These are phyloP conservation scores for Lentinus tigrinus DNA, from an alignment of 768 basidiomycete genomes.

Conservation along the genomic window DNA sequence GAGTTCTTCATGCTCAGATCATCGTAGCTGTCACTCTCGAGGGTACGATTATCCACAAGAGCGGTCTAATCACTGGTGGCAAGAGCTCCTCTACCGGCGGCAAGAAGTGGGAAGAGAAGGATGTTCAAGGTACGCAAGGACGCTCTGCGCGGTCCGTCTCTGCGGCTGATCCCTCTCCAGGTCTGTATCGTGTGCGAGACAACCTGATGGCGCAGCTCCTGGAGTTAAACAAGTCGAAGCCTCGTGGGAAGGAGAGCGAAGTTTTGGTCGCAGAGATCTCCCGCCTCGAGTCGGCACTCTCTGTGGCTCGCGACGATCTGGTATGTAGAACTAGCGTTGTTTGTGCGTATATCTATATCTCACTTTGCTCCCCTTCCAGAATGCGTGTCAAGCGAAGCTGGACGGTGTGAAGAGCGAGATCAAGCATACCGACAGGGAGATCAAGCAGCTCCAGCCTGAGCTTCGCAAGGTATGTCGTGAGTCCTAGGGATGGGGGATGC, in stretches of 20 bases:
- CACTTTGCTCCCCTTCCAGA: constrained; percentile 41
- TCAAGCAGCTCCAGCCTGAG: constrained; percentile 66
- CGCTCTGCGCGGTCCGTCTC: background rate
- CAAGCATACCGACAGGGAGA: constrained; percentile 72
- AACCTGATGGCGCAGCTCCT: constrained; percentile 69
- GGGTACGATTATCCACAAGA: constrained; percentile 96
- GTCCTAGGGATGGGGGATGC: background rate
- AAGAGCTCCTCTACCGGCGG: constrained; percentile 69
- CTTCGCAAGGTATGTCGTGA: constrained; percentile 56
- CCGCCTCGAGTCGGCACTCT: constrained; percentile 74
- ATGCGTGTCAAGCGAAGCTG: constrained; percentile 71
- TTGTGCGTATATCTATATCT: background rate
- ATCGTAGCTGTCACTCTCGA: constrained; percentile 90
- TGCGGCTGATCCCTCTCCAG: constrained; percentile 26
- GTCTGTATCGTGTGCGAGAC: constrained; percentile 63
- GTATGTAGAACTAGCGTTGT: constrained; percentile 41
- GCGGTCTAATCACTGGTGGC: constrained; percentile 96
- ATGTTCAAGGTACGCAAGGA: constrained; percentile 66
- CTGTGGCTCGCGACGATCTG: constrained; percentile 79
- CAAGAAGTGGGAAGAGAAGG: constrained; percentile 94
- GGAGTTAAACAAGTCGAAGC: constrained; percentile 83
- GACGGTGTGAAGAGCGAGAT: constrained; percentile 82
- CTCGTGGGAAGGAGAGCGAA: constrained; percentile 83
- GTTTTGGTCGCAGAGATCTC: constrained; percentile 72
- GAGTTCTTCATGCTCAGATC: background rate